Evolutionary conservation across 2,329 filamentous ascomycete genomes (phyloP).

Genomic region (Hymenoscyphus occultus): DNA sequence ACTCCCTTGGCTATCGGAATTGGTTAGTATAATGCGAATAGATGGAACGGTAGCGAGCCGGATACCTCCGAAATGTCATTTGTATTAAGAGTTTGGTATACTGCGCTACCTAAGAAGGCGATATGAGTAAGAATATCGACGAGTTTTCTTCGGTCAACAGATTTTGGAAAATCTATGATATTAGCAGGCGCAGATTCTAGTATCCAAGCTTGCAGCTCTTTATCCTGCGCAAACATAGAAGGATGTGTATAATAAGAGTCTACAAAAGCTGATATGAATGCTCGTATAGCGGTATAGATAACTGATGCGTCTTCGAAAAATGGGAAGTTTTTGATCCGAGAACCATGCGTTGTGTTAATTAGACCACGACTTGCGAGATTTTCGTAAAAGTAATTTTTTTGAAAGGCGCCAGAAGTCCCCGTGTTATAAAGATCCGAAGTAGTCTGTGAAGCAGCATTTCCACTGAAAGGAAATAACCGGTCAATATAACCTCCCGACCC

Average conservation of each 20-base stretch:
- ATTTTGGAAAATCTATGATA: conserved; percentile 43
- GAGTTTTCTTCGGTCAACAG: conserved; percentile 32
- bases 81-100: conserved; percentile 45
- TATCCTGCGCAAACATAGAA: conserved; percentile 37
- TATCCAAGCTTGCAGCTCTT: conserved; percentile 46
- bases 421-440: conserved; percentile 18
- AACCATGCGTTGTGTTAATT: conserved; percentile 39
- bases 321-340: conserved; percentile 42
- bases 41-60: conserved; percentile 42
- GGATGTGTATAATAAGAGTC: conserved; percentile 43
- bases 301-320: conserved; percentile 44
- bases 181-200: conserved; percentile 39
- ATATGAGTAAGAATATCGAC: conserved; percentile 44
- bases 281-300: conserved; percentile 39
- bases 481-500: conserved; percentile 21
- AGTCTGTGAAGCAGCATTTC: conserved; percentile 13
- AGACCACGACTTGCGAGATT: conserved; percentile 43
- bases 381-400: conserved; percentile 40
- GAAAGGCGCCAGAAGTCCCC: conserved; percentile 37
- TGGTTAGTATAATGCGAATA: conserved; percentile 41
- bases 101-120: conserved; percentile 39
- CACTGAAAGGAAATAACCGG: conserved; percentile 17
- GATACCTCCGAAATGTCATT: conserved; percentile 34
- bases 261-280: conserved; percentile 43
- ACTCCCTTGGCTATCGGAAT: conserved; percentile 42